These are phyloP conservation scores for Colletotrichum orbiculare DNA, from an alignment of 2,329 filamentous ascomycete genomes.

Conservation along the genomic window DNA sequence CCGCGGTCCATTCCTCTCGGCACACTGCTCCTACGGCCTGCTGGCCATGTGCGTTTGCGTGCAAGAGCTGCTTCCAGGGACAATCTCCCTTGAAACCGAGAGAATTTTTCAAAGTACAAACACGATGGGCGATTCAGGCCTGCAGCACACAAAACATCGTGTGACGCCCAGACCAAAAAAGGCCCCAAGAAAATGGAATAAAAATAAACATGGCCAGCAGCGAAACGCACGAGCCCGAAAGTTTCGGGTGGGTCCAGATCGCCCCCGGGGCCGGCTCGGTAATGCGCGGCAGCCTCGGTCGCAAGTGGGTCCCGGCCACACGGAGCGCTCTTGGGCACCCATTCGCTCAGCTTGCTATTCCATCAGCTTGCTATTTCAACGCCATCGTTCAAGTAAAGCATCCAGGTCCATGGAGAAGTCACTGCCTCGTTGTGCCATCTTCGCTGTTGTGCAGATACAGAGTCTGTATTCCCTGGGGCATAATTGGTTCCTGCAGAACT, in stretches of 20 bases:
- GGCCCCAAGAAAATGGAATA: neutral
- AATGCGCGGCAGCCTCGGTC: conserved; percentile 15
- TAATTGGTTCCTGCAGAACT: conserved; percentile 12
- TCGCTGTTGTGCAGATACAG: conserved; percentile 14
- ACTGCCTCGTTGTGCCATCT: neutral
- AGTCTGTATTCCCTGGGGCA: conserved; percentile 21
- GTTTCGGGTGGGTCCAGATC: neutral
- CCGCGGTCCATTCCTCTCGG: neutral
- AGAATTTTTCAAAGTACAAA: conserved; percentile 19
- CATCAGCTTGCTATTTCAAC: too few species aligned
- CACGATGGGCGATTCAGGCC: conserved; percentile 18
- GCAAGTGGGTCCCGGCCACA: conserved; percentile 1
- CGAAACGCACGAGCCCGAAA: neutral
- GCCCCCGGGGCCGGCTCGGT: conserved; percentile 18
- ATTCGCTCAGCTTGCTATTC: neutral
- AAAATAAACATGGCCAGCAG: neutral
- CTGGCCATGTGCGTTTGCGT: neutral
- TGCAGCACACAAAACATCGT: neutral
- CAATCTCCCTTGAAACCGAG: conserved; percentile 33
- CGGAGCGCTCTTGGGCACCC: conserved; percentile 2
- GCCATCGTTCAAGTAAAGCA: neutral
- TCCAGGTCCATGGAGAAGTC: neutral
- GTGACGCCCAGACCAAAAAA: conserved; percentile 15
- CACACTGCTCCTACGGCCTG: neutral
- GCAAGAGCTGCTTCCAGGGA: neutral